Evolutionary conservation across 148 eudicot genomes (phyloP).

Genomic region (Rhododendron ovatum): DNA sequence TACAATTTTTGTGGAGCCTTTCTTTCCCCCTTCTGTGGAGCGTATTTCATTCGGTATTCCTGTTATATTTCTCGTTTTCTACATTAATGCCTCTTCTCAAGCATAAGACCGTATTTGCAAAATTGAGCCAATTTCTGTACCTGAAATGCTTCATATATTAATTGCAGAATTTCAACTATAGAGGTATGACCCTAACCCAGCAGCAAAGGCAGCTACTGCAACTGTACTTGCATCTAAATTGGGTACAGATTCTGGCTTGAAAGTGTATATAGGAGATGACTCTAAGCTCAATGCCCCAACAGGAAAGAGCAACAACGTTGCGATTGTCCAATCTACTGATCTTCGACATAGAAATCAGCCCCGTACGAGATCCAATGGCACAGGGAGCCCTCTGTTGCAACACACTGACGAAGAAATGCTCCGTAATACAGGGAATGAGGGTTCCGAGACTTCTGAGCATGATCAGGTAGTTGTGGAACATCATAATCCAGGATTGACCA

Average conservation of each 20-base stretch:
- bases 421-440: conserved; percentile 28
- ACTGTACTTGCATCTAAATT: conserved; percentile 82
- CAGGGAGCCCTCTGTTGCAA: conserved; percentile 32
- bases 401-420: conserved; percentile 31
- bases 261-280: conserved; percentile 62
- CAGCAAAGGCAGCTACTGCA: conserved; percentile 96
- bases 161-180: conserved; percentile 28
- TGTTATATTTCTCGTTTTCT: neutral
- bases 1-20: neutral
- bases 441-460: conserved; percentile 32
- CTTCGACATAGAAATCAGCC: conserved; percentile 70
- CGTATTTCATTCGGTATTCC: neutral
- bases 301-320: conserved; percentile 69
- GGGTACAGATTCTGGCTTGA: conserved; percentile 88
- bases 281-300: conserved; percentile 25
- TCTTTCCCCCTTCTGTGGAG: neutral
- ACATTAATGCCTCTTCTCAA: neutral
- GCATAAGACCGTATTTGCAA: neutral
- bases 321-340: conserved; percentile 48
- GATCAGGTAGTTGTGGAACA: conserved; percentile 65
- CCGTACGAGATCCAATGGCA: conserved; percentile 33
- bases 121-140: neutral
- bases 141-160: conserved; percentile 8
- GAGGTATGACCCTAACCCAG: conserved; percentile 94
- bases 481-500: conserved; percentile 40